These are phyloP conservation scores for Hypoxylon lienhwacheense DNA, from an alignment of 495 filamentous ascomycete species.

Conservation along the genomic window DNA sequence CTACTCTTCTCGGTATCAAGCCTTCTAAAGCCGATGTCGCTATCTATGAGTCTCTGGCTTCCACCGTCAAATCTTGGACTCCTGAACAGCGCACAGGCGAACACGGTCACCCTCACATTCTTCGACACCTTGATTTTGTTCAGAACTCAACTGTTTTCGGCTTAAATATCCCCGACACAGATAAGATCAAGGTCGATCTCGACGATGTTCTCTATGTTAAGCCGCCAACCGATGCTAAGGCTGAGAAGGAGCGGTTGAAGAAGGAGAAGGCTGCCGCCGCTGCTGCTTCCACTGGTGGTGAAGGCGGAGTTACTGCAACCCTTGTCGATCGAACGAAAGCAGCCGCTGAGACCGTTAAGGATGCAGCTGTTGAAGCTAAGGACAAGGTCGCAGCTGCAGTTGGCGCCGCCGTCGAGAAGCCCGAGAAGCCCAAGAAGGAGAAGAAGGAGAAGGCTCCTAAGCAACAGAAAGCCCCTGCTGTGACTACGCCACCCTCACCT, in stretches of 20 bases:
- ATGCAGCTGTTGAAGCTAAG: constrained; percentile 45
- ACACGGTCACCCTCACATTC: constrained; percentile 85
- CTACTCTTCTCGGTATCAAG: constrained; percentile 87
- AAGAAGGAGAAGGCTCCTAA: constrained; percentile 80
- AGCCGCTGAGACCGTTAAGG: constrained; percentile 41
- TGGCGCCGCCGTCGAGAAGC: constrained; percentile 50
- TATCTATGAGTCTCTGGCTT: constrained; percentile 78
- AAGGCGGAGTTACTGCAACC: constrained; percentile 37
- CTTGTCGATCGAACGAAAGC: constrained; percentile 57
- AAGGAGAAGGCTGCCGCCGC: constrained; percentile 76
- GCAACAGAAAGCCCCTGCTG: constrained; percentile 65
- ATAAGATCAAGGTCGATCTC: constrained; percentile 79
- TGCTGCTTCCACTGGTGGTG: constrained; percentile 46
- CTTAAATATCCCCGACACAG: constrained; percentile 66
- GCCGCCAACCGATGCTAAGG: constrained; percentile 78
- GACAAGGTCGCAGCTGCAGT: constrained; percentile 48
- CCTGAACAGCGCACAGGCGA: constrained; percentile 89
- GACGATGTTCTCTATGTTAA: constrained; percentile 81
- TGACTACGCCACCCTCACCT: constrained; percentile 73
- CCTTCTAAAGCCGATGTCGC: constrained; percentile 88
- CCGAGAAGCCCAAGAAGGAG: constrained; percentile 77
- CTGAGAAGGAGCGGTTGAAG: constrained; percentile 87
- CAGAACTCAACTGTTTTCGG: constrained; percentile 83
- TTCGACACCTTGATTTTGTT: constrained; percentile 90
- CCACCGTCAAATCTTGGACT: constrained; percentile 76